Evolutionary conservation across 208 protist genomes (phyloP), one percentile per base, ranked within the genome.

Genomic region (Acanthamoeba sp.): DNA sequence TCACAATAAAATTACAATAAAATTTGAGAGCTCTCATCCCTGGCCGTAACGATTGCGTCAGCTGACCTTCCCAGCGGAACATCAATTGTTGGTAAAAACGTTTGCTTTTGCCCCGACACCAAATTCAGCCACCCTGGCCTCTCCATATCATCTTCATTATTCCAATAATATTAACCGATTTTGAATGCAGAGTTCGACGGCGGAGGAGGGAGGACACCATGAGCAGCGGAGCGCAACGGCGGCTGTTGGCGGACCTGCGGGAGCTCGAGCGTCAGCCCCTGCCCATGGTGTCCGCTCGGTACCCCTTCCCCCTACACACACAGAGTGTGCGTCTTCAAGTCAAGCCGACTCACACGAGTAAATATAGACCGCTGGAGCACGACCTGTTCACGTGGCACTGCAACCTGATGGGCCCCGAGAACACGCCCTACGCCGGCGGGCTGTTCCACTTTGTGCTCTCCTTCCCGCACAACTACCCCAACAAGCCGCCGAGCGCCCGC

Each of bases 361-460:
- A n/a, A n/a, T n/a, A n/a, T n/a, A 76, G 66, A n/a, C 66, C 66
- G 66, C 66, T 76, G 10, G 66, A 76, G 4, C 5, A 76, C 66
- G 66, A 76, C 66, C 66, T 76, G 10, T 76, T 76, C 66, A 76
- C 66, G 18, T 76, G 66, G 66, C 66, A 76, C 66, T 76, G 66
- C 66, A 76, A 76, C 36, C 66, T 76, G 18, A 76, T 76, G 66
- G 66, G 66, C 55, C 7, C 66, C 18, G 66, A 76, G 66, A 76
- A 76, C 66, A 76, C 66, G 66, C 66, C 66, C 32, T 76, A 76
- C 66, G 66, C 66, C 10, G 66, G 66, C 36, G 66, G 66, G 10
- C 29, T 76, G 66, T 76, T 76, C 36, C 66, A 76, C 66, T 76
- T 76, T 38, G 66, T 76, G 66, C 66, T 76, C n/a, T 76, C 66